Evolutionary conservation across 345 rosid genomes (phyloP).

Genomic region (Kandelia obovata): DNA sequence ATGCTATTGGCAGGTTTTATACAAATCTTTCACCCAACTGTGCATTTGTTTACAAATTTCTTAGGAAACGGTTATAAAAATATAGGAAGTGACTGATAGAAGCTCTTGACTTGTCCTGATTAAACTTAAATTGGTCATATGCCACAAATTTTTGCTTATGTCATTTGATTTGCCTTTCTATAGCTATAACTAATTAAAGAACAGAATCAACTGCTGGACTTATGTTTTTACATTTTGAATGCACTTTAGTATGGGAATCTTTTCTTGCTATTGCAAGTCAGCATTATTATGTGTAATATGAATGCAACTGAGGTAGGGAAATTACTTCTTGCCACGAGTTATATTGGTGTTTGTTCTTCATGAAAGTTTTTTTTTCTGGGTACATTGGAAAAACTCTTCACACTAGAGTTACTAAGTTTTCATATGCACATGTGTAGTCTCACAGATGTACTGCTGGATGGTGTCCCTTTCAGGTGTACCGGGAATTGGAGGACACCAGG

Average conservation of each 20-base stretch:
- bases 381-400: too few species aligned
- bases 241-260: not conserved
- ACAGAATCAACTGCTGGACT: not conserved
- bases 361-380: too few species aligned
- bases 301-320: not conserved
- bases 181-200: too few species aligned
- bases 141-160: too few species aligned
- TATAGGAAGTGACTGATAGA: too few species aligned
- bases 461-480: conserved; percentile 62
- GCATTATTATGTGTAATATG: not conserved
- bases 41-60: not conserved
- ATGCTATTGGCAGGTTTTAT: not conserved
- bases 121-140: too few species aligned
- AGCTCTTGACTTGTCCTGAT: too few species aligned
- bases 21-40: not conserved
- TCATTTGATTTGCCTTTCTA: too few species aligned
- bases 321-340: not conserved
- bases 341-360: not conserved
- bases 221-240: not conserved
- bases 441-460: conserved; percentile 6
- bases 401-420: not conserved
- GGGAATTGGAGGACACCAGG: conserved; percentile 71
- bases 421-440: not conserved
- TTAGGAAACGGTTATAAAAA: not conserved
- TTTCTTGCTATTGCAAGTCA: not conserved